Evolutionary conservation across 371 early-diverging fungal genomes (phyloP).

Genomic region (Mycotypha africana): DNA sequence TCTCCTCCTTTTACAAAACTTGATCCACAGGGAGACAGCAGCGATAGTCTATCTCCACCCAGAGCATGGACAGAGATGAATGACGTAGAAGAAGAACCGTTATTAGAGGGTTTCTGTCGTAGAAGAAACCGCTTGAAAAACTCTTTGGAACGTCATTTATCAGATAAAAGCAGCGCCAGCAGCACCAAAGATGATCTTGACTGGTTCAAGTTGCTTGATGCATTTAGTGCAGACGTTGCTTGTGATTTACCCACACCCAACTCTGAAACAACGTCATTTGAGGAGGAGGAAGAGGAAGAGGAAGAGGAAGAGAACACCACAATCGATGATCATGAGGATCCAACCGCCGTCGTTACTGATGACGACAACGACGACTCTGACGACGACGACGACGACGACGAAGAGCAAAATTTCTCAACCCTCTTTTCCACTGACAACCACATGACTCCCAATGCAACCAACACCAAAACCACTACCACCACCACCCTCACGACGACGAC

Average conservation of each 20-base stretch:
- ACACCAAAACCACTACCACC: too few relatives aligned
- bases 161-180: not conserved
- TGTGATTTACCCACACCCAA: constrained; percentile 5
- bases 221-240: constrained; percentile 10
- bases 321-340: not conserved
- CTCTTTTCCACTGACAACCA: too few relatives aligned
- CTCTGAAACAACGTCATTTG: constrained; percentile 5
- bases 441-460: too few relatives aligned
- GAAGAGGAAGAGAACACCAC: not conserved
- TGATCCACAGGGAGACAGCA: not conserved
- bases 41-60: constrained; percentile 1
- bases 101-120: too few relatives aligned
- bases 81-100: too few relatives aligned
- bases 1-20: not conserved
- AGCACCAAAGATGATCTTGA: constrained; percentile 18
- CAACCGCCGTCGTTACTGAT: too few relatives aligned
- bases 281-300: not conserved
- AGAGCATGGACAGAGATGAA: too few relatives aligned
- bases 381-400: not conserved
- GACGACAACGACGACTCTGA: not conserved
- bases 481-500: too few relatives aligned
- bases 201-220: constrained; percentile 18
- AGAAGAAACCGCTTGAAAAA: too few relatives aligned
- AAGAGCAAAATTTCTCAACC: too few relatives aligned
- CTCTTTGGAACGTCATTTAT: not conserved